Percentiles rank a stretch among this genome's conserved stretches.
These are phyloP conservation scores for Plantago major DNA, from an alignment of 257 asterid species.

Conservation along the genomic window DNA sequence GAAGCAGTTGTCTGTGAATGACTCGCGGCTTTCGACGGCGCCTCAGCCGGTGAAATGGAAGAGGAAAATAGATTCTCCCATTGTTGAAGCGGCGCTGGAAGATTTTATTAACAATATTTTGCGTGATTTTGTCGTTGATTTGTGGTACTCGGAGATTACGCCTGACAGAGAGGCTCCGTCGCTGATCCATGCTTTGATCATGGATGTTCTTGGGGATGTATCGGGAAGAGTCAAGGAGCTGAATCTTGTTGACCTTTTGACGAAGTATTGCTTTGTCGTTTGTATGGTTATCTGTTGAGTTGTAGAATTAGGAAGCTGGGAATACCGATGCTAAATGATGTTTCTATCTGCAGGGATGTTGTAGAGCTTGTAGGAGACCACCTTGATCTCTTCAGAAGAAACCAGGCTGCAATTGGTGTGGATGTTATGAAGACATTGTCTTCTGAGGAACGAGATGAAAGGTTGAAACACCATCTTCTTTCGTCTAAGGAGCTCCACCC, in stretches of 20 bases:
- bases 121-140: constrained; percentile 81
- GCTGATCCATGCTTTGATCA: constrained; percentile 56
- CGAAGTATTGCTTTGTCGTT: constrained; percentile 46
- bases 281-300: constrained; percentile 12
- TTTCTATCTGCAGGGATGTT: constrained; percentile 58
- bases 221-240: constrained; percentile 74
- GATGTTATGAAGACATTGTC: constrained; percentile 97
- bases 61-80: constrained; percentile 80
- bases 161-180: constrained; percentile 91
- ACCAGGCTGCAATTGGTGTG: constrained; percentile 82
- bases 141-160: constrained; percentile 92
- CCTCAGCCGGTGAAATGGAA: constrained; percentile 78
- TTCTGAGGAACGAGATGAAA: constrained; percentile 96
- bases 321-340: constrained; percentile 12
- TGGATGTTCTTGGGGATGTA: constrained; percentile 95
- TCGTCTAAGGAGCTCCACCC: constrained; percentile 95
- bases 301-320: constrained; percentile 10
- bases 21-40: constrained; percentile 70
- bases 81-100: constrained; percentile 81
- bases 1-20: constrained; percentile 83
- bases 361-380: constrained; percentile 86
- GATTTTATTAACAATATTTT: constrained; percentile 67
- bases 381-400: constrained; percentile 87
- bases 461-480: constrained; percentile 84
- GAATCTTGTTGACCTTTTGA: constrained; percentile 87